A percentile compares a stretch with the other conserved stretches of the same genome.
phyloP scores from a whole-genome alignment of 208 protist genomes.

The Vickermania ingenoplastis region DNA sequence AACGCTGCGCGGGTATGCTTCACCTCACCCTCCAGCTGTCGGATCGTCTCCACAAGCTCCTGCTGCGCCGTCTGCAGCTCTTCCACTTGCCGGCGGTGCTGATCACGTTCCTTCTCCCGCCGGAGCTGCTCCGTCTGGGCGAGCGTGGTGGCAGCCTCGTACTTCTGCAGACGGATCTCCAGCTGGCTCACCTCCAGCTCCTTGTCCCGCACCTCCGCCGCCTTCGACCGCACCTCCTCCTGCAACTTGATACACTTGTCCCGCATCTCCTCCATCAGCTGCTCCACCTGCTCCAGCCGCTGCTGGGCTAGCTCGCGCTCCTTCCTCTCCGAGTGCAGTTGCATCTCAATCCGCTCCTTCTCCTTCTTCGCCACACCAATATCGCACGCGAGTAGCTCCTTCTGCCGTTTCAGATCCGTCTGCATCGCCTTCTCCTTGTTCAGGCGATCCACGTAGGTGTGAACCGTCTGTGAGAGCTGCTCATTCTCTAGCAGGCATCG shows the following conservation, averaged over 20 bases:
- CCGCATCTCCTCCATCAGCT: conserved; percentile 2
- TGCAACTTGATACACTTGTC: conserved; percentile 15
- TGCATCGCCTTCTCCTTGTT: conserved; percentile 47
- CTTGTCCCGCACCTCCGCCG: neutral
- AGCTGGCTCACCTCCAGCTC: neutral
- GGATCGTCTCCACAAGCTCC: conserved; percentile 1
- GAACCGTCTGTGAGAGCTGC: conserved; percentile 53
- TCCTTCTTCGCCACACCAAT: neutral
- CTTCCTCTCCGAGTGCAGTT: neutral
- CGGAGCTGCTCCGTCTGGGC: neutral
- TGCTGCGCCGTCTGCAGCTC: neutral
- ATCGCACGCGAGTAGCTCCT: neutral
- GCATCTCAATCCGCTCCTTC: neutral
- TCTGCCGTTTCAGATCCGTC: neutral
- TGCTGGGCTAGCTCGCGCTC: neutral
- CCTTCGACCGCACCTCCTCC: neutral
- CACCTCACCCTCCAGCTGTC: neutral
- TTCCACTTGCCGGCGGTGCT: neutral
- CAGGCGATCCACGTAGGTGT: conserved; percentile 55
- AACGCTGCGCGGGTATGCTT: conserved; percentile 1
- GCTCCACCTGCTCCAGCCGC: neutral
- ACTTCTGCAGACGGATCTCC: neutral
- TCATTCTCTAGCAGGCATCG: conserved; percentile 41
- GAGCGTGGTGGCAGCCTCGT: neutral
- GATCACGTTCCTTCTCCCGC: neutral